Evolutionary conservation across 768 basidiomycete species (phyloP).

Genomic region (Lentinula raphanica): DNA sequence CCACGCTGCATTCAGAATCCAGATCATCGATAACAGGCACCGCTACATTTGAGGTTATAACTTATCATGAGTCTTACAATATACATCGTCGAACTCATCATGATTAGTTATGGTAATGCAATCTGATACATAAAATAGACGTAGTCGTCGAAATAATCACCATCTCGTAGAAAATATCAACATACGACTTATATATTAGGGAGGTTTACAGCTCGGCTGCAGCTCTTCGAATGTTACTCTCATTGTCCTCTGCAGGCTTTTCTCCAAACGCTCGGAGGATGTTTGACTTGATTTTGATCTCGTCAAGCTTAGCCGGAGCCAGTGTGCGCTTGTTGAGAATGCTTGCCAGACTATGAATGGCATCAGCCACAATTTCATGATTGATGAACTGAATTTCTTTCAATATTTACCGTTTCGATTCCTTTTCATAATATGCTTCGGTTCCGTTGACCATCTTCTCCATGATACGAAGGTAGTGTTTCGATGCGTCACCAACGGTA

Average conservation of each 20-base stretch:
- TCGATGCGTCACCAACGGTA: constrained; percentile 46
- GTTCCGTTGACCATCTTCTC: constrained; percentile 72
- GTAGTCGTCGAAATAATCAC: no score
- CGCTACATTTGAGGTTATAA: no score
- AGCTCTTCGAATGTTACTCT: constrained; percentile 13
- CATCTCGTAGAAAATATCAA: no score
- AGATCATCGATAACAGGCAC: no score
- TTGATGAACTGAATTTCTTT: no score
- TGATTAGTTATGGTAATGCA: no score
- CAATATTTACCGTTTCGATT: constrained; percentile 64
- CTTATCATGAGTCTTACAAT: no score
- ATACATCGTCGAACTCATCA: no score
- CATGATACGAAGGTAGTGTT: constrained; percentile 88
- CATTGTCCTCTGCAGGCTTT: constrained; percentile 30
- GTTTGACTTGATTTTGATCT: constrained; percentile 90
- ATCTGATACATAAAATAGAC: no score
- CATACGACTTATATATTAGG: background rate
- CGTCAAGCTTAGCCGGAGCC: constrained; percentile 77
- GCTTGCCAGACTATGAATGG: constrained; percentile 58
- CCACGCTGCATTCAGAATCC: no score
- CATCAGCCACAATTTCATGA: no score
- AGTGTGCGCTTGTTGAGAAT: constrained; percentile 80
- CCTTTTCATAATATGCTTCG: constrained; percentile 79
- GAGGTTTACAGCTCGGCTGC: constrained; percentile 38
- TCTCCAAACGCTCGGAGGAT: constrained; percentile 62